Percentiles rank a stretch among this genome's conserved stretches.
Evolutionary conservation across 169 alveolate species (phyloP).

Genomic region (Plasmodium vivax): DNA sequence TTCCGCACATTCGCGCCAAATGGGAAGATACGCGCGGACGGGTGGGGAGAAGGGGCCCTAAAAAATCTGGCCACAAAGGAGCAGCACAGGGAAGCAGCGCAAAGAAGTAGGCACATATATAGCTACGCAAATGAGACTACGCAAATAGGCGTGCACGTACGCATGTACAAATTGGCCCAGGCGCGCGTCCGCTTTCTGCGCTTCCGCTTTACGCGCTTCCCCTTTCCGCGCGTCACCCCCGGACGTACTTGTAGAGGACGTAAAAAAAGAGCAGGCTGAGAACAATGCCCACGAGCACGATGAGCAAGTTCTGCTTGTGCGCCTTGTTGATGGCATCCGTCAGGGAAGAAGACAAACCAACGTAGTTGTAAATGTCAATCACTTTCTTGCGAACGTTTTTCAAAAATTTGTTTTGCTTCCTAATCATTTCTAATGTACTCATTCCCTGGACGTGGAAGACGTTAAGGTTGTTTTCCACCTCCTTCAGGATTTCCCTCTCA

Average conservation of each 20-base stretch:
- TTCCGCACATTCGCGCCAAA: not conserved
- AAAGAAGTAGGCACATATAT: not conserved
- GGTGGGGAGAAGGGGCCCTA: not conserved
- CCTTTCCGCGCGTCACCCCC: not conserved
- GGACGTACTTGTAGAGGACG: constrained; percentile 14
- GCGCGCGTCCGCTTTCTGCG: not conserved
- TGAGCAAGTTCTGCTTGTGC: constrained; percentile 57
- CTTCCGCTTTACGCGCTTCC: not conserved
- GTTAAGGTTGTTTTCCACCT: constrained; percentile 45
- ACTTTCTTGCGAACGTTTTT: constrained; percentile 62
- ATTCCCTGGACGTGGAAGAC: constrained; percentile 58
- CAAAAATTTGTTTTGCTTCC: constrained; percentile 69
- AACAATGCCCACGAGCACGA: constrained; percentile 52
- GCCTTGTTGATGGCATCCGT: constrained; percentile 35
- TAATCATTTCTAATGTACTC: constrained; percentile 38
- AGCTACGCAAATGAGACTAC: not conserved
- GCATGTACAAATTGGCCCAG: not conserved
- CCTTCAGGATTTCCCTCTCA: constrained; percentile 59
- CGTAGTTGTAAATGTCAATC: constrained; percentile 51
- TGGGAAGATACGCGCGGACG: not conserved
- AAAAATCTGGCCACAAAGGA: too few species aligned
- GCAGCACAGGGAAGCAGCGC: too few species aligned
- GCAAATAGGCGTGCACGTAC: not conserved
- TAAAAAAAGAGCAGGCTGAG: constrained; percentile 27
- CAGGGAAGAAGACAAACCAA: constrained; percentile 57